Evolutionary conservation across 78 protist genomes (phyloP), one percentile per base, ranked within the genome.

Genomic region (Dictyostelium purpureum): DNA sequence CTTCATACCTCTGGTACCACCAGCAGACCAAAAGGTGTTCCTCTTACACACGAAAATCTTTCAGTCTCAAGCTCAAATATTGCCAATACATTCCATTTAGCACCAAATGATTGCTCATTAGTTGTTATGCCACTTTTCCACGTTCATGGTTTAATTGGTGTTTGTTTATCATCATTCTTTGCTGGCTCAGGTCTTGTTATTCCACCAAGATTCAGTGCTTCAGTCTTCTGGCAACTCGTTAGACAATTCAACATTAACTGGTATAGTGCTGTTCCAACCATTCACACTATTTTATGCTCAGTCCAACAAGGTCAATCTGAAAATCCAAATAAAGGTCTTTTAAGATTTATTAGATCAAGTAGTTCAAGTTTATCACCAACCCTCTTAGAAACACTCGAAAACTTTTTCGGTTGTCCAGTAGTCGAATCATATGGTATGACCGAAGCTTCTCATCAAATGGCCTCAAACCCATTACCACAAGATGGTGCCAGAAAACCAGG

Each of bases 391-490:
- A 59, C 75, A 47, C 54, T 96, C 21, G 98, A 95, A 59, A 52
- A 54, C 10, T 77, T 19, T 57, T 96, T 94, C 47, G 94, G 93
- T 19, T 95, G 94, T 45, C 98, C 98, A 38, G 96, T 96, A 16
- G 63, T 94, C 26, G 98, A 96, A 82, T 94, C 98, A 1, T 96
- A 96, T 78, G 98, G 96, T 70, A 96, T 96, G 98, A 92, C 97
- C 14, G 98, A 96, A 47, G 96, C 97, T 21, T 59, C 95, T 1
- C 98, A 96, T 76, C 93, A 87, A 71, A 94, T 96, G 96, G 85
- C 97, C 12, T 94, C 98, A 0, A 96, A 96, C 59, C 93, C 88
- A 66, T 81, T 96, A 37, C 97, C 96, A 52, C 43, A 70, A 38
- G 89, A 85, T 51, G 89, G 92, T 6, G 57, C 71, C 24, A 47